A percentile compares a stretch with the other conserved stretches of the same genome.
phyloP scores from a whole-genome alignment of 441 rosid genomes.

The Adansonia grandidieri region DNA sequence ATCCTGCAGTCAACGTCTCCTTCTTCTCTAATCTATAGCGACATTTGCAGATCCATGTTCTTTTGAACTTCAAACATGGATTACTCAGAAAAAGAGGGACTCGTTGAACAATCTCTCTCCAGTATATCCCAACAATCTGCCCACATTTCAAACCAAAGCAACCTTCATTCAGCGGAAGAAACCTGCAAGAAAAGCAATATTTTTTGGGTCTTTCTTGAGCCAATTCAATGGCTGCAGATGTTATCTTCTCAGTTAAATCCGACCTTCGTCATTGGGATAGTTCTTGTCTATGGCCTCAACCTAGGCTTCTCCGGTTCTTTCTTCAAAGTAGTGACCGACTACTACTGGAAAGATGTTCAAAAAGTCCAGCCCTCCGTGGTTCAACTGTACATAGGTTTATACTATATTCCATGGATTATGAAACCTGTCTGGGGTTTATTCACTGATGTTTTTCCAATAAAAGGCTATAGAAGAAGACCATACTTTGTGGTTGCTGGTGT shows the following conservation, averaged over 20 bases:
- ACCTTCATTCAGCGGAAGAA: background rate
- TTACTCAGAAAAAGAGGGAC: slow-evolving; percentile 12
- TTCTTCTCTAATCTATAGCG: background rate
- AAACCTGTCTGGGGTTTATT: slow-evolving; percentile 84
- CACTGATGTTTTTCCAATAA: slow-evolving; percentile 72
- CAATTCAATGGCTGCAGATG: slow-evolving; percentile 76
- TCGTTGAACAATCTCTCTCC: slow-evolving; percentile 9
- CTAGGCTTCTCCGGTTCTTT: slow-evolving; percentile 73
- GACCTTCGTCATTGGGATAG: slow-evolving; percentile 51
- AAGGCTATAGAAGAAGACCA: slow-evolving; percentile 72
- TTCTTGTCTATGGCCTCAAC: slow-evolving; percentile 74
- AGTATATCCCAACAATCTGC: slow-evolving; percentile 12
- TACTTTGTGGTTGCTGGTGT: slow-evolving; percentile 73
- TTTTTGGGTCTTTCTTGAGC: slow-evolving; percentile 52
- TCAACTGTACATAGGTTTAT: slow-evolving; percentile 45
- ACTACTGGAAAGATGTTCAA: slow-evolving; percentile 25
- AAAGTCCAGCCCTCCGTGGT: slow-evolving; percentile 25
- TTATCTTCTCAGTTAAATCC: slow-evolving; percentile 43
- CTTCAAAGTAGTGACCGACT: slow-evolving; percentile 53
- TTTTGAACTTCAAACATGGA: background rate
- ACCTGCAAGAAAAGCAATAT: slow-evolving; percentile 19
- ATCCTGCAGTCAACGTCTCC: background rate
- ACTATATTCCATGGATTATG: slow-evolving; percentile 83
- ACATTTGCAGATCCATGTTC: slow-evolving; percentile 18
- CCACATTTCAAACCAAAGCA: slow-evolving; percentile 20